A percentile compares a stretch with the other conserved stretches of the same genome.
These are phyloP conservation scores for Halenospora varia DNA, from an alignment of 495 filamentous ascomycete genomes.

Conservation along the genomic window DNA sequence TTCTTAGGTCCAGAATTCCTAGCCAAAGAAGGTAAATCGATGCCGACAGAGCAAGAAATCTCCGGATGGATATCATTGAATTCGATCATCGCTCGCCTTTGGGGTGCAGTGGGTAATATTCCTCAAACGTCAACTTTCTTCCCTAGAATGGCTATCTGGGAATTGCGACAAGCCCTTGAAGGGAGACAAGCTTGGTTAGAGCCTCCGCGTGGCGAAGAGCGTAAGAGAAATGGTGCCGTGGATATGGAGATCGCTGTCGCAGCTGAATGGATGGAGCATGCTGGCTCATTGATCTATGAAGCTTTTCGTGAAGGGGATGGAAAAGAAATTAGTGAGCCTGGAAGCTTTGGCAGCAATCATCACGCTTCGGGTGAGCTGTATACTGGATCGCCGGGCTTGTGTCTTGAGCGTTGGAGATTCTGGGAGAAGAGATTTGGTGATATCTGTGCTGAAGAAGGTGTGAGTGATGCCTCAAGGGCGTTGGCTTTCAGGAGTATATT, in stretches of 20 bases:
- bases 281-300: neutral
- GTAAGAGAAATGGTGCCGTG: neutral
- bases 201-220: neutral
- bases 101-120: neutral
- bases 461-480: neutral
- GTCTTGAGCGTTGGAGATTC: neutral
- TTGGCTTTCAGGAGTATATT: neutral
- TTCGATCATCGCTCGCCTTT: neutral
- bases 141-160: neutral
- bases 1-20: neutral
- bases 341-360: neutral
- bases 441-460: neutral
- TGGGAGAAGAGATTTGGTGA: neutral
- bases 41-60: neutral
- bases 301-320: neutral
- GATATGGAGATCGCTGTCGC: neutral
- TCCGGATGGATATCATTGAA: neutral
- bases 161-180: neutral
- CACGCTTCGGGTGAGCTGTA: neutral
- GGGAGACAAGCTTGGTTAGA: too few species aligned
- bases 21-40: neutral
- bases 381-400: neutral
- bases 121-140: too few species aligned
- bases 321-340: too few species aligned
- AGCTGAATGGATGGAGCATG: neutral